These are phyloP conservation scores for Paulownia fortunei DNA, from an alignment of 257 asterid genomes.

Conservation along the genomic window DNA sequence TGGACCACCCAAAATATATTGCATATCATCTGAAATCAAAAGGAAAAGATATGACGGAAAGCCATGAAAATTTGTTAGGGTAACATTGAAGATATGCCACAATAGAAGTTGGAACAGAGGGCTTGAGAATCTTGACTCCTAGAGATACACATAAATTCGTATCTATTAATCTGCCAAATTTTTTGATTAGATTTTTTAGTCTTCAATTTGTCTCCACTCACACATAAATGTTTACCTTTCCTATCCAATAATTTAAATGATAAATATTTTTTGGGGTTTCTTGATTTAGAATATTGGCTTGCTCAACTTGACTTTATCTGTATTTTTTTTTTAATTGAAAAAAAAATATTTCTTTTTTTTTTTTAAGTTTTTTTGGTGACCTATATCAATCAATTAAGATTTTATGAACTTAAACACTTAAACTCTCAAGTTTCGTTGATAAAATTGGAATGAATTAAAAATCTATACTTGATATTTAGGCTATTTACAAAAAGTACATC, in stretches of 20 bases:
- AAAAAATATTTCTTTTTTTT: not conserved
- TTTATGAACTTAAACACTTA: not conserved
- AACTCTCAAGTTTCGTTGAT: not conserved
- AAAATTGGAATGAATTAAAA: too few species aligned
- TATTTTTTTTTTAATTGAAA: not conserved
- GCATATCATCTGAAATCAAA: slow-evolving; percentile 34
- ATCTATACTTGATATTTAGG: too few species aligned
- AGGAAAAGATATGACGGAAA: slow-evolving; percentile 45
- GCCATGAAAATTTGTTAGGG: slow-evolving; percentile 28
- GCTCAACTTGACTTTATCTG: not conserved
- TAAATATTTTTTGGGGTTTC: not conserved
- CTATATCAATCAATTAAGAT: not conserved
- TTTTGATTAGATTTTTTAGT: slow-evolving; percentile 38
- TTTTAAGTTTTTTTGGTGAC: not conserved
- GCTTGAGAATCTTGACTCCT: slow-evolving; percentile 80
- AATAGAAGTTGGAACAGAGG: slow-evolving; percentile 45
- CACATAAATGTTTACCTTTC: slow-evolving; percentile 1
- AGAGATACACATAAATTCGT: slow-evolving; percentile 2
- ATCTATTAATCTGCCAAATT: slow-evolving; percentile 29
- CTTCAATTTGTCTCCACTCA: slow-evolving; percentile 51
- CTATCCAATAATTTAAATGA: slow-evolving; percentile 10
- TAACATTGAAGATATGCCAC: slow-evolving; percentile 37
- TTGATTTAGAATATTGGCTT: not conserved
- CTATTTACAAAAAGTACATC: too few species aligned
- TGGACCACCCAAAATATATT: slow-evolving; percentile 43